Base-by-base conservation (phyloP, 1,139 yeast species). In the Yamadazyma membranifaciens region DNA sequence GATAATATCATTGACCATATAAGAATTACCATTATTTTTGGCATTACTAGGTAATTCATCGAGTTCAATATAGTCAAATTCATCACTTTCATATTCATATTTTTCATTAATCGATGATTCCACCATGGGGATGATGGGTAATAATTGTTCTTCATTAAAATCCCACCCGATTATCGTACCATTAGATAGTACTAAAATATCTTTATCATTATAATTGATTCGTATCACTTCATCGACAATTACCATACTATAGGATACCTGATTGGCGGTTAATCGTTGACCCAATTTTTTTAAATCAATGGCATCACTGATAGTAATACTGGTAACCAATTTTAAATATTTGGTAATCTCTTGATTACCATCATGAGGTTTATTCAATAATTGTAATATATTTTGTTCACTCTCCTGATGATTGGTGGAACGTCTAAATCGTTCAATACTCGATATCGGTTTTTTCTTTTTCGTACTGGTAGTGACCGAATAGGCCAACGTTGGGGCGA, bases 141-240 rank as follows among this genome's bases (percentile, higher is more conserved):
- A 52, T 9, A 70, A 61, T 14, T 73, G 69, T 5, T 63, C 50
- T 51, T 87, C 95, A 10, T 67, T 60, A 51, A 86, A 64, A 10
- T 87, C 88, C 96, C 96, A 89, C 0, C 88, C 87, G 10, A 87
- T 87, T 4, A 87, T 62, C 0, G 92, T 78, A 2, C 96, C 96
- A 49, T 83, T 81, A 3, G 81, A 73, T 39, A 87, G 62, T 1
- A 87, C 66, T 63, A 87, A 72, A 1, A 86, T 66, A 48, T 83
- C 89, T 35, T 56, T 45, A 6, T 38, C 45, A 6, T 45, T 48
- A 40, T 60, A 62, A 20, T 56, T 52, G 4, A 73, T 59, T 44
- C 69, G 69, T 1, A 86, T 69, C 22, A 87, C 88, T 54, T 87
- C 95, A 30, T 81, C 83, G 0, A 89, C 86, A 2, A 87, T 78